These are phyloP conservation scores for Cyberlindnera amylophila DNA, from an alignment of 805 yeast species.

Conservation along the genomic window DNA sequence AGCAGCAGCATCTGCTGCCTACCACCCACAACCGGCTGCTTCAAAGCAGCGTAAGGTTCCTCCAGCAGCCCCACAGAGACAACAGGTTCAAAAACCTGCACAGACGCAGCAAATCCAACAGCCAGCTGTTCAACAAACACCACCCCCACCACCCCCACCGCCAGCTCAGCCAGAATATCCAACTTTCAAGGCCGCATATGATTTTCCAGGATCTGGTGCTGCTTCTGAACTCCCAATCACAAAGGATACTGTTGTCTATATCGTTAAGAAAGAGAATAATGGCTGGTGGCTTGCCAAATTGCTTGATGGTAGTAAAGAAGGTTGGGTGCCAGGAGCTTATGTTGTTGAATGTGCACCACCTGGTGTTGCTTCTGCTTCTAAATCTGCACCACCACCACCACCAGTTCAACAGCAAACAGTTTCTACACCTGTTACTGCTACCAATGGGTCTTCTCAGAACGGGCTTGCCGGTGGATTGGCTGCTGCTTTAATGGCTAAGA, in stretches of 20 bases:
- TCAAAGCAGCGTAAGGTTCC: not conserved
- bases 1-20: constrained; percentile 1
- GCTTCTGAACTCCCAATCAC: constrained; percentile 76
- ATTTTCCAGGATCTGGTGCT: constrained; percentile 81
- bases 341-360: constrained; percentile 58
- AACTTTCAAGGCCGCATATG: constrained; percentile 80
- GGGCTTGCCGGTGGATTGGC: constrained; percentile 56
- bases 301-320: constrained; percentile 72
- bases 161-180: constrained; percentile 63
- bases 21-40: constrained; percentile 1
- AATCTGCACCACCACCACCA: constrained; percentile 38
- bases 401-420: constrained; percentile 22
- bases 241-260: constrained; percentile 71
- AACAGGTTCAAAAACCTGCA: constrained; percentile 5
- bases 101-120: constrained; percentile 23
- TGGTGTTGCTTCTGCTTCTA: constrained; percentile 4
- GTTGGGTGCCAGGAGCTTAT: constrained; percentile 98
- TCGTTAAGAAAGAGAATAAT: constrained; percentile 69
- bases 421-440: not conserved
- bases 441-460: constrained; percentile 20
- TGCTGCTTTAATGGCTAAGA: constrained; percentile 61
- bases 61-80: constrained; percentile 1
- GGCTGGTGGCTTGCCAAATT: constrained; percentile 94
- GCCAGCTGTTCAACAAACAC: constrained; percentile 39
- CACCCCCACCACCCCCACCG: constrained; percentile 76